A percentile compares a stretch with the other conserved stretches of the same genome.
These are phyloP conservation scores for Aspergillus sparsus DNA, from an alignment of 495 filamentous ascomycete species.

Conservation along the genomic window DNA sequence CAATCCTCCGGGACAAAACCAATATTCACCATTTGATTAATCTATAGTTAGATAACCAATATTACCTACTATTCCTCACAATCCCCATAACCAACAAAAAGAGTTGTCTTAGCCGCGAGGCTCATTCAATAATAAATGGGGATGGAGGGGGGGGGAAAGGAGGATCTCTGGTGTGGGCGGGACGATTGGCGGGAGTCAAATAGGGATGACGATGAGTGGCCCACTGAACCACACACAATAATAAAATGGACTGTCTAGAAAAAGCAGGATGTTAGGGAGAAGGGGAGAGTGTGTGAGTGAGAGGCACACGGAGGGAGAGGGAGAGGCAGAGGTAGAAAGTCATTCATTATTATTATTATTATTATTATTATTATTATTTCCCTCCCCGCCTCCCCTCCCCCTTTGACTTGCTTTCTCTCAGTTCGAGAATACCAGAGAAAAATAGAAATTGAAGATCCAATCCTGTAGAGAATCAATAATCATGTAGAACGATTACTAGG, in stretches of 20 bases:
- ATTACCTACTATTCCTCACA: too few species aligned
- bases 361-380: slow-evolving; percentile 4
- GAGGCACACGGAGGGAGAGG: background rate
- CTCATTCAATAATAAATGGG: slow-evolving; percentile 24
- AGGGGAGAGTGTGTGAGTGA: slow-evolving; percentile 21
- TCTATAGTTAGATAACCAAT: too few species aligned
- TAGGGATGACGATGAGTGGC: slow-evolving; percentile 48
- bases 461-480: background rate
- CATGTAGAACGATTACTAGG: too few species aligned
- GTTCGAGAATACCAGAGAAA: too few species aligned
- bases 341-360: too few species aligned
- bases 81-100: background rate
- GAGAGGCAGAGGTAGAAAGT: too few species aligned
- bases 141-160: background rate
- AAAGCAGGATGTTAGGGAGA: slow-evolving; percentile 16
- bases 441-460: background rate
- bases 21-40: too few species aligned
- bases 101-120: slow-evolving; percentile 20
- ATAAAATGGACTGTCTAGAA: slow-evolving; percentile 13
- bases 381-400: slow-evolving; percentile 2
- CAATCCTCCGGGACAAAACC: too few species aligned
- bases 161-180: slow-evolving; percentile 24
- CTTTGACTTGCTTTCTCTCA: background rate
- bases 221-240: slow-evolving; percentile 51
- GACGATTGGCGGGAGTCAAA: slow-evolving; percentile 46